phyloP scores from a whole-genome alignment of 73 alveolate genomes.

The Effrenium voratum region DNA sequence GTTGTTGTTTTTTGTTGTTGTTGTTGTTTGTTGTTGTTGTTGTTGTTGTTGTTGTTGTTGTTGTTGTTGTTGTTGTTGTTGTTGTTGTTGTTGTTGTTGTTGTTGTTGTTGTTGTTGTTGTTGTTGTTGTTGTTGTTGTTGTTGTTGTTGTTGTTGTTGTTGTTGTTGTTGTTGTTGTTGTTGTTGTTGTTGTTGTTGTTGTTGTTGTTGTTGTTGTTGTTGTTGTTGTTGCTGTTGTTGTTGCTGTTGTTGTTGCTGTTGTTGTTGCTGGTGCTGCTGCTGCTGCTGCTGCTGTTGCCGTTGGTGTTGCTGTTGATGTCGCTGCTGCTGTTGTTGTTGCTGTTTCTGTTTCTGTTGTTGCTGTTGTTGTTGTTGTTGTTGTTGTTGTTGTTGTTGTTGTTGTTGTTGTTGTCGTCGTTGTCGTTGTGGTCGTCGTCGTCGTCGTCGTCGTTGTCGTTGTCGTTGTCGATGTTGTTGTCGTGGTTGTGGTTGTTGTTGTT shows the following conservation, averaged over 20 bases:
- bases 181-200: not conserved
- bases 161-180: not conserved
- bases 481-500: too few relatives aligned
- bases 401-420: too few relatives aligned
- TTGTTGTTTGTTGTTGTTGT: too few relatives aligned
- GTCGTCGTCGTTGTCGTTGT: too few relatives aligned
- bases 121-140: not conserved
- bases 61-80: not conserved
- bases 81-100: not conserved
- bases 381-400: too few relatives aligned
- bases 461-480: too few relatives aligned
- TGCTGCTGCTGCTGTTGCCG: not conserved
- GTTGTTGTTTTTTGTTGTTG: too few relatives aligned
- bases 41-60: not conserved
- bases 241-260: not conserved
- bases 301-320: too few relatives aligned
- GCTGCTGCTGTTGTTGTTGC: too few relatives aligned
- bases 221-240: not conserved
- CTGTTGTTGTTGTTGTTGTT: too few relatives aligned
- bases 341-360: too few relatives aligned
- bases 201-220: not conserved
- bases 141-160: not conserved
- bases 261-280: not conserved
- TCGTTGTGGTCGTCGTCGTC: too few relatives aligned
- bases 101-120: not conserved